Evolutionary conservation across 1,139 yeast species (phyloP), one percentile per base, ranked within the genome.

Genomic region (Kurtzmaniella quercitrusa): DNA sequence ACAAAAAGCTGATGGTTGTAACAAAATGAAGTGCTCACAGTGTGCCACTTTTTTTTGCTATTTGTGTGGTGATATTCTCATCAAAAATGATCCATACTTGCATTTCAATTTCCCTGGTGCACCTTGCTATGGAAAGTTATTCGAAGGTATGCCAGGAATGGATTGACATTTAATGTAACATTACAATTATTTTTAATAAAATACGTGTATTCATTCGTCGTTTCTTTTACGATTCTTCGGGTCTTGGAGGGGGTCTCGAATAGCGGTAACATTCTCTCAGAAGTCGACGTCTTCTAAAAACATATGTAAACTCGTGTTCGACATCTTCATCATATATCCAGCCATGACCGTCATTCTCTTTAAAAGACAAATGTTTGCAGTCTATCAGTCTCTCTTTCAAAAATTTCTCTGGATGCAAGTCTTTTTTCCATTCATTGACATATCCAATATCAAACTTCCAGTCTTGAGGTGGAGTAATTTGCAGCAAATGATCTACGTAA

Each of bases 391-490:
- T 66, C 30, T 72, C 76, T 1, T 54, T 47, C 4, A 82, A 68
- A 82, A 94, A 87, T 1, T 55, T 53, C 2, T 51, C 53, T 0
- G 86, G 80, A 21, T 75, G 56, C 9, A 56, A 52, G 54, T 88
- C 96, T 9, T 82, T 66, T 38, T 63, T 63, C 97, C 97, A 89
- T n/a, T 70, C 69, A 37, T 74, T 70, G 33, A 78, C 79, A 21
- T 63, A 66, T 3, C 69, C 72, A 52, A 65, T 54, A 45, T 78
- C 84, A 60, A 82, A 89, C 47, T 71, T 71, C 97, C 97, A 89
- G 12, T 80, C 84, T 12, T 63, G 62, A 0, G 96, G 95, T 1
- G 95, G 83, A 28, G 60, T 56, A 1, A 89, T 78, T 30, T 80
- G 79, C 1, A 71, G 66, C 28, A 89, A 55, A 28, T 66, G 66